Evolutionary conservation across 1,284 basidiomycete species (phyloP), one percentile per base, ranked within the genome.

Genomic region (Fistulina hepatica): DNA sequence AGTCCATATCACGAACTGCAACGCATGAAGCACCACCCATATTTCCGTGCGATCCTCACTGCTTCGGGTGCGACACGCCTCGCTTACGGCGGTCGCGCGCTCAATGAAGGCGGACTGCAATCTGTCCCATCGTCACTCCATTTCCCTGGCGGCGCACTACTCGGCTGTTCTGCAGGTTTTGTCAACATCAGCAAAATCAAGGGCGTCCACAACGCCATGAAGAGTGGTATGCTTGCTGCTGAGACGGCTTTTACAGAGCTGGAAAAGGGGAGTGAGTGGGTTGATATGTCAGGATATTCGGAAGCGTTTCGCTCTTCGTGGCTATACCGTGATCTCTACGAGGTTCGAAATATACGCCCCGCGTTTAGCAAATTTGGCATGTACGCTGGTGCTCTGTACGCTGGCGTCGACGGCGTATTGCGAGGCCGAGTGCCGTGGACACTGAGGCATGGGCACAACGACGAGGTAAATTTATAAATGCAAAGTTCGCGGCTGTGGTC

Each of bases 151-250:
- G 94, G 95, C 21, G 94, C 92, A 0, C 64, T 98, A 32, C 78
- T 99, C 34, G 94, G 94, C 1, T 97, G 94, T 62, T 84, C 91
- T 1, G 94, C 94, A 1, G 95, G 91, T 16, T 94, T 98, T 61
- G 73, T 98, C 42, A 98, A 98, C 61, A 76, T 97, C 11, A 85
- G 93, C 26, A 98, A 97, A 65, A 98, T 98, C 64, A 98, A 98
- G 60, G 94, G 94, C n/a, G 95, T 93, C 0, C 95, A 98, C 59
- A 97, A 94, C 44, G 93, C 94, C n/a, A 97, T 98, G 94, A 95
- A 97, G 68, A 89, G 83, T 31, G 94, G 94, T 15, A 97, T 97
- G 81, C 68, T 97, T 15, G 94, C 93, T 23, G 95, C 90, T 3
- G 94, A 98, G 58, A 71, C 84, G 0, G 86, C 88, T 0, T 90